These are phyloP conservation scores for Penicillium freii DNA, from an alignment of 2,329 filamentous ascomycete species.

Conservation along the genomic window DNA sequence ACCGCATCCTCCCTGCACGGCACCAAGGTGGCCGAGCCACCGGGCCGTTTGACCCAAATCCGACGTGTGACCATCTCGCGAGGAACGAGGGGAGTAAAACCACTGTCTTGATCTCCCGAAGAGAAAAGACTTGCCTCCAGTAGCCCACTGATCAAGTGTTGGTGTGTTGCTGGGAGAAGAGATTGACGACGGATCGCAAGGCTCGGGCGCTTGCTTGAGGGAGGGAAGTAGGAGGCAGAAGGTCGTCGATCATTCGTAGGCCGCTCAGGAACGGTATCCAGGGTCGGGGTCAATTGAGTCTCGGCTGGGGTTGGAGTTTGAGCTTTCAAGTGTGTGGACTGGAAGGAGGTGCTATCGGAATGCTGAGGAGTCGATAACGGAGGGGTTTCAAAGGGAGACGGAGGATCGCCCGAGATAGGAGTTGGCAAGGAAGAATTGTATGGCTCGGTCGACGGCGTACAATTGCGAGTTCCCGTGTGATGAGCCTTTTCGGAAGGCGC, in stretches of 20 bases:
- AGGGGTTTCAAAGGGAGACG: slow-evolving; percentile 21
- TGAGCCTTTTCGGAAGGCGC: slow-evolving; percentile 14
- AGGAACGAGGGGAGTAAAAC: slow-evolving; percentile 19
- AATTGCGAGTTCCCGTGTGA: slow-evolving; percentile 7
- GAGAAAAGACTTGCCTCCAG: slow-evolving; percentile 29
- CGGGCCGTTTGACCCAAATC: slow-evolving; percentile 89
- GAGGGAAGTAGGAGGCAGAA: slow-evolving; percentile 16
- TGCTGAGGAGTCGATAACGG: slow-evolving; percentile 23
- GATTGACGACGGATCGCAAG: slow-evolving; percentile 40
- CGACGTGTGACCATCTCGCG: slow-evolving; percentile 57
- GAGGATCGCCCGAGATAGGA: slow-evolving; percentile 22
- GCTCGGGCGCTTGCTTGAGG: slow-evolving; percentile 33
- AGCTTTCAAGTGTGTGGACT: slow-evolving; percentile 18
- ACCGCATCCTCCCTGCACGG: slow-evolving; percentile 82
- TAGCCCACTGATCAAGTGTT: slow-evolving; percentile 38
- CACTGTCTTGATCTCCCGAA: slow-evolving; percentile 24
- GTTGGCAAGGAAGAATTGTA: slow-evolving; percentile 25
- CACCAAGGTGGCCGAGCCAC: slow-evolving; percentile 82
- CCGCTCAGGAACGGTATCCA: slow-evolving; percentile 32
- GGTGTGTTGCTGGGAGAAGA: slow-evolving; percentile 40
- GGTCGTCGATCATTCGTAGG: slow-evolving; percentile 12
- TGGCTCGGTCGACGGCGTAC: slow-evolving; percentile 19
- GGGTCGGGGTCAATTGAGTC: slow-evolving; percentile 25
- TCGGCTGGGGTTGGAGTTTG: slow-evolving; percentile 20
- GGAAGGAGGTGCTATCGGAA: slow-evolving; percentile 23